Base-by-base conservation (phyloP, 1,284 basidiomycete species). In the Kalmanozyma brasiliensis region DNA sequence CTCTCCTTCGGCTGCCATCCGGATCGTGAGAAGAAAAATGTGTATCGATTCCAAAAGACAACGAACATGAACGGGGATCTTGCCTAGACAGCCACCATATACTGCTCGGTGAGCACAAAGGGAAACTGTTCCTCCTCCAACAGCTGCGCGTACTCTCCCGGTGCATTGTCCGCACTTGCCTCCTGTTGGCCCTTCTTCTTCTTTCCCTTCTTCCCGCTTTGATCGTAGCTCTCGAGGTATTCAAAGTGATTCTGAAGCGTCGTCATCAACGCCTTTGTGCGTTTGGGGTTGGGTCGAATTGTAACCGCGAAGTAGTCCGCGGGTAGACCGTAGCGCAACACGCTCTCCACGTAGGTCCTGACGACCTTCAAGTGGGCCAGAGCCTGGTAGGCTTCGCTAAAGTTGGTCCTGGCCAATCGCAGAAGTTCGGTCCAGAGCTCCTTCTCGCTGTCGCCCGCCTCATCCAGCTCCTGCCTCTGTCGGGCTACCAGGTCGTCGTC, bases 341-440 rank as follows among this genome's bases (percentile, higher is more conserved):
- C 94, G 67, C 92, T 95, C 84, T 99, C 96, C 14, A 96, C 90
- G 77, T 94, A 98, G 10, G 95, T 86, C 23, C 93, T 89, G 20
- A 97, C 83, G 52, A 97, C 87, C 84, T 98, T 98, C 66, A 98
- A 85, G 80, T 98, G 96, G 1, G 94, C 90, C 17, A 98, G 86
- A 30, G 95, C 87, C 83, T 98, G 93, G 85, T 94, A 94, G 3
- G 94, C 89, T 84, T 99, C 96, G 7, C 93, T 94, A 82, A 98
- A 99, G 84, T 96, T 97, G 60, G 92, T 96, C 63, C 96, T 87
- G 26, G 94, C 89, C 38, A 98, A 84, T 66, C 92, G 88, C n/a
- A 99, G 85, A 2, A 99, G 87, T 79, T 98, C 96, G 19, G 94
- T 93, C 96, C 96, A 98, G 51, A 98, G 89, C 81, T 99, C 94